Evolutionary conservation across 306 rosid genomes (phyloP), one percentile per base, ranked within the genome.

Genomic region (Pueraria montana): DNA sequence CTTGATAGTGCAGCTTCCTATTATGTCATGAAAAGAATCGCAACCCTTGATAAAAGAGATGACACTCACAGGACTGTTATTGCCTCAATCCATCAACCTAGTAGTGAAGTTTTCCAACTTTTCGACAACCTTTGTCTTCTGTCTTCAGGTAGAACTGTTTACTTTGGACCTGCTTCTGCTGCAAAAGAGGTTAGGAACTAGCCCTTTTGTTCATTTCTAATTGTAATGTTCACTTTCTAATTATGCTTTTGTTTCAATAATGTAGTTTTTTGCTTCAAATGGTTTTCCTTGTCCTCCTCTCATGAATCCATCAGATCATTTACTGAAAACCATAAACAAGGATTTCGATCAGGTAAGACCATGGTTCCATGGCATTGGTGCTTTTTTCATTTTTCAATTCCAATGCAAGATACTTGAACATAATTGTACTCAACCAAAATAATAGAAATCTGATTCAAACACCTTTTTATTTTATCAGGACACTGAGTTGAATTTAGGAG

Each of bases 1-100:
- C 84, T 93, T 5, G 97, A 93, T 17, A 93, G 97, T 66, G 97
- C 97, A 9, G 96, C 97, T 12, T 91, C 97, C 9, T 90, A 86
- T 26, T 90, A 90, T 71, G 96, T 93, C 7, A 91, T 93, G 92
- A 91, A 78, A 50, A 82, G 92, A 84, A 90, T 93, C 3, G 89
- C 94, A 1, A 45, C 75, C 32, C 71, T 84, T 4, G 84, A 78
- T 14, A 52, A 82, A 49, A 81, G 23, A 50, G 90, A 81, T 58
- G 88, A 84, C 5, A 68, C 58, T 55, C 70, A 71, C 14, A 91
- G 90, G 49, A 91, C 94, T 9, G 40, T 89, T 4, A 49, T 90
- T 63, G 88, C 93, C 0, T 93, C 97, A 16, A 91, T 93, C 32
- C 97, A 91, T 81, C 97, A 93, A 21, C 97, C 96, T 21, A 87